A percentile compares a stretch with the other conserved stretches of the same genome.
Evolutionary conservation across 768 basidiomycete genomes (phyloP).

Genomic region (Neoboletus magnificus): DNA sequence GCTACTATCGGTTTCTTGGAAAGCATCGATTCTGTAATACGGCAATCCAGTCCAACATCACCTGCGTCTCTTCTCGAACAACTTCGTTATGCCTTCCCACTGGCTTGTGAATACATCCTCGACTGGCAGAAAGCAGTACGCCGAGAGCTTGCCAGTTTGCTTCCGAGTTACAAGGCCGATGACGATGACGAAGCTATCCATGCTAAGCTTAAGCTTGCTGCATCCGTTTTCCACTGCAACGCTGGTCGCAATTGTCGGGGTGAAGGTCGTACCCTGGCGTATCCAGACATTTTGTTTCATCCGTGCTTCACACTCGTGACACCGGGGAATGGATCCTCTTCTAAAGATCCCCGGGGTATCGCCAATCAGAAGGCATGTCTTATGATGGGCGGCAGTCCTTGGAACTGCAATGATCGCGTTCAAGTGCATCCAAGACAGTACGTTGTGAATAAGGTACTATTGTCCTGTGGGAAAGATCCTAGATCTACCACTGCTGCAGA

Average conservation of each 20-base stretch:
- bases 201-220: constrained; percentile 26
- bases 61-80: constrained; percentile 13
- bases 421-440: constrained; percentile 19
- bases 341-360: constrained; percentile 20
- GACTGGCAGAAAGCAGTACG: constrained; percentile 27
- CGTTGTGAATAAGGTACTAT: constrained; percentile 13
- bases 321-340: constrained; percentile 2
- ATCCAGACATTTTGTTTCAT: constrained; percentile 29
- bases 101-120: constrained; percentile 15
- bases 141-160: constrained; percentile 28
- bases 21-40: constrained; percentile 25
- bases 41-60: constrained; percentile 9
- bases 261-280: constrained; percentile 14
- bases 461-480: constrained; percentile 24
- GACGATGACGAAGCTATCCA: constrained; percentile 17
- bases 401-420: constrained; percentile 21
- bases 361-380: constrained; percentile 22
- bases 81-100: constrained; percentile 16
- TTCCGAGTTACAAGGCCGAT: constrained; percentile 17
- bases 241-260: constrained; percentile 11
- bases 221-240: constrained; percentile 27
- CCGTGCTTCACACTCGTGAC: constrained; percentile 23
- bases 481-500: constrained; percentile 20
- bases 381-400: constrained; percentile 23
- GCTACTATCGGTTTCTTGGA: constrained; percentile 24